Conservation (phyloP, 176 grass and related monocot species). For the Elymus sibiricus region DNA sequence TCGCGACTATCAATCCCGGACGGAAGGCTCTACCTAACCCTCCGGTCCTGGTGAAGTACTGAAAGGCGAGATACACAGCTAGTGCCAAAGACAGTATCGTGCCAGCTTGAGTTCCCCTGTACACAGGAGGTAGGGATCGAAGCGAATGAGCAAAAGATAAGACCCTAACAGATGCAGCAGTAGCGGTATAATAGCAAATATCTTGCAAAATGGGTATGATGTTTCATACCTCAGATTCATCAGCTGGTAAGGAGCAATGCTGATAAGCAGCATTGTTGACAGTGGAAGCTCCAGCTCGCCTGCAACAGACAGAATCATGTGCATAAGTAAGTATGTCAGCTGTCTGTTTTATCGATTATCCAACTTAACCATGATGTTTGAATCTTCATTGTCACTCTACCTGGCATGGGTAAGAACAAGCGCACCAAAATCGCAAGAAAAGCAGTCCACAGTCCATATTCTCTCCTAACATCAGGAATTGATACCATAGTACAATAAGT, state of each 20-base stretch:
- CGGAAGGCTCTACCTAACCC: constrained; percentile 61
- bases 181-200: background rate
- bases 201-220: background rate
- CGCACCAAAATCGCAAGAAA: constrained; percentile 77
- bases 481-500: constrained; percentile 18
- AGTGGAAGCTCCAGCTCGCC: constrained; percentile 80
- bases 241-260: constrained; percentile 62
- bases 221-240: constrained; percentile 58
- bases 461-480: constrained; percentile 44
- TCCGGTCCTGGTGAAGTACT: constrained; percentile 65
- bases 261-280: constrained; percentile 66
- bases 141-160: background rate
- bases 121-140: background rate
- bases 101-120: constrained; percentile 75
- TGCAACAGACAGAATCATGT: constrained; percentile 14
- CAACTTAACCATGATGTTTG: background rate
- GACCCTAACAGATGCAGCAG: background rate
- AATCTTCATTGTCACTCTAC: constrained; percentile 29
- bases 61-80: constrained; percentile 69
- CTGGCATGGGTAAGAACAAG: constrained; percentile 81
- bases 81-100: constrained; percentile 61
- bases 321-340: background rate
- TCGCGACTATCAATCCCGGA: constrained; percentile 66
- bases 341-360: background rate
- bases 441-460: constrained; percentile 84